Evolutionary conservation across 2,329 filamentous ascomycete species (phyloP), one percentile per base, ranked within the genome.

Genomic region (Tricladium varicosporioides): DNA sequence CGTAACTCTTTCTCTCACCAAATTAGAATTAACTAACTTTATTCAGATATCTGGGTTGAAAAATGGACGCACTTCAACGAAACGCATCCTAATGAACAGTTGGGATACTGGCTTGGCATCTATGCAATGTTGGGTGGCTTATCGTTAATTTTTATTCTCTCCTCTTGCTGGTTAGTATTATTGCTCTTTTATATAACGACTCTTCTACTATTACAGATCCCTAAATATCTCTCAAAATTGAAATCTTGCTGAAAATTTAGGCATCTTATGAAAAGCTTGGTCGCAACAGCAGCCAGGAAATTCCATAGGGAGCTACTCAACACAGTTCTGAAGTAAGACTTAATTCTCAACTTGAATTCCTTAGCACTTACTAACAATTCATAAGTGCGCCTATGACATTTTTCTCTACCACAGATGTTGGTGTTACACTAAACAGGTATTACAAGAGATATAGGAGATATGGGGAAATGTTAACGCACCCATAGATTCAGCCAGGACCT

Each of bases 241-340:
- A n/a, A n/a, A n/a, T n/a, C n/a, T n/a, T n/a, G n/a, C n/a, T n/a
- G n/a, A n/a, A n/a, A n/a, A n/a, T n/a, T n/a, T n/a, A n/a, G n/a
- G 50, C 18, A 52, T 22, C 16, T 51, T 5, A 40, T 51, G 16
- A 51, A 32, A 3, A 51, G 11, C 14, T 13, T 51, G n/a, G 48
- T 51, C n/a, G 27, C 40, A 7, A 7, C n/a, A 44, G 11, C 50
- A 13, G 36, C 27, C 5, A 10, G 32, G 16, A 52, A 31, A 33
- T 79, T 83, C 56, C 80, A 83, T 58, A 70, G 71, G 53, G 75
- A 69, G 42, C 69, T 82, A 0, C 67, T 83, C 9, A 71, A 71
- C 10, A 80, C 78, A 2, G 78, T 81, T 4, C 56, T 63, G 18
- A 52, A 40, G 50, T 45, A 14, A 11, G 50, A 14, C n/a, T 32